Evolutionary conservation across 2,329 filamentous ascomycete genomes (phyloP).

Genomic region (Beauveria medogensis): DNA sequence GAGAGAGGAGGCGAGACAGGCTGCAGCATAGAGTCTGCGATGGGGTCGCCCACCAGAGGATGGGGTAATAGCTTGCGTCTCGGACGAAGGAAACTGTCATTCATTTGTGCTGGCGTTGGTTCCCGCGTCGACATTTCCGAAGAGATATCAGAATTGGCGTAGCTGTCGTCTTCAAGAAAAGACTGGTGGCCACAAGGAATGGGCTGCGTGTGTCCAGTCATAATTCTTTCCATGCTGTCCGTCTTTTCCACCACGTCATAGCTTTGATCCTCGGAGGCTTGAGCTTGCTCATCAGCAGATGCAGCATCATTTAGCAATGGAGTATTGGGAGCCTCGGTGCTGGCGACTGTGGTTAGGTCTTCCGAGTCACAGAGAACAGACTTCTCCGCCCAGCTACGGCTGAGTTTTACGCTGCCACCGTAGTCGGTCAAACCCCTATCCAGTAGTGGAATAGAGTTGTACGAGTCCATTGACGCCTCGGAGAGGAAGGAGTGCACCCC

Average conservation of each 20-base stretch:
- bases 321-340: slow-evolving; percentile 16
- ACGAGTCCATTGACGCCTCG: slow-evolving; percentile 62
- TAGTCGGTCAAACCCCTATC: slow-evolving; percentile 56
- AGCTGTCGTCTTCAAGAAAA: slow-evolving; percentile 44
- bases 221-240: slow-evolving; percentile 40
- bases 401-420: slow-evolving; percentile 31
- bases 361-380: slow-evolving; percentile 46
- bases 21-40: slow-evolving; percentile 2
- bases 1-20: slow-evolving; percentile 8
- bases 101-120: slow-evolving; percentile 23
- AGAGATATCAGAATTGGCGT: slow-evolving; percentile 50
- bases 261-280: slow-evolving; percentile 11
- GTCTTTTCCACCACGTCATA: slow-evolving; percentile 49
- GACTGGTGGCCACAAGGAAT: slow-evolving; percentile 28
- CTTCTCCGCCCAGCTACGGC: slow-evolving; percentile 44
- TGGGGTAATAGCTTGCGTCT: slow-evolving; percentile 25
- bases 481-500: slow-evolving; percentile 41
- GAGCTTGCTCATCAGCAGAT: slow-evolving; percentile 10
- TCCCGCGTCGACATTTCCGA: slow-evolving; percentile 53
- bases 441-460: slow-evolving; percentile 68
- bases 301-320: background rate
- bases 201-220: slow-evolving; percentile 26
- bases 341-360: slow-evolving; percentile 22
- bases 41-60: slow-evolving; percentile 25
- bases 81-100: slow-evolving; percentile 8